Evolutionary conservation across 2,329 filamentous ascomycete genomes (phyloP).

Genomic region (Tympanopsis confertula): DNA sequence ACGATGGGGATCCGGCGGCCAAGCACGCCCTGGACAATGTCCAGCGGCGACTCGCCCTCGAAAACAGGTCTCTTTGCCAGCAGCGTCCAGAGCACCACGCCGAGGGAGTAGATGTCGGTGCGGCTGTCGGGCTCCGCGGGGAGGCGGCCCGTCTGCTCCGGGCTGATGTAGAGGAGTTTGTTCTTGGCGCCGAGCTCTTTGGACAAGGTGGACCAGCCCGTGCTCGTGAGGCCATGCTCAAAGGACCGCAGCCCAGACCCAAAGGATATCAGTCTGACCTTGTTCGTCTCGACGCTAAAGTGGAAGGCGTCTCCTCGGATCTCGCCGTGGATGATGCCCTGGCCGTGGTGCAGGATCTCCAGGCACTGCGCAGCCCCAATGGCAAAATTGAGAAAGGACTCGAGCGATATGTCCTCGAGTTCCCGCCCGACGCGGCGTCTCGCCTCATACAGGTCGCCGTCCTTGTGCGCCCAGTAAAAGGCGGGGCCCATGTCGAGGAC

Average conservation of each 20-base stretch:
- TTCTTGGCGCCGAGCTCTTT: slow-evolving; percentile 77
- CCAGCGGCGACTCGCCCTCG: slow-evolving; percentile 67
- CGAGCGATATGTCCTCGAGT: slow-evolving; percentile 45
- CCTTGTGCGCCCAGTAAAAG: slow-evolving; percentile 47
- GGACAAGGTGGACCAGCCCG: slow-evolving; percentile 75
- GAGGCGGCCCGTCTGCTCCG: slow-evolving; percentile 88
- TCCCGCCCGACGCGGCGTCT: slow-evolving; percentile 22
- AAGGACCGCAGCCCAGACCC: slow-evolving; percentile 80
- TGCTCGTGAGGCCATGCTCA: slow-evolving; percentile 75
- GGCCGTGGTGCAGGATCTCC: slow-evolving; percentile 81
- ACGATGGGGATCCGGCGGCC: slow-evolving; percentile 67
- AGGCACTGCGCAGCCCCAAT: slow-evolving; percentile 77
- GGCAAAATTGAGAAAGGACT: slow-evolving; percentile 78
- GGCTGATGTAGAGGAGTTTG: slow-evolving; percentile 83
- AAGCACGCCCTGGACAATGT: slow-evolving; percentile 84
- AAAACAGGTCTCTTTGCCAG: slow-evolving; percentile 72
- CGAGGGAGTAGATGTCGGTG: slow-evolving; percentile 87
- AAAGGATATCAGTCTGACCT: slow-evolving; percentile 72
- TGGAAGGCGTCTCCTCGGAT: slow-evolving; percentile 85
- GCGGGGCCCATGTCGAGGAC: slow-evolving; percentile 70
- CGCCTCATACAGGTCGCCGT: slow-evolving; percentile 33
- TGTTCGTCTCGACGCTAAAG: slow-evolving; percentile 58
- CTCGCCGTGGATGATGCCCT: slow-evolving; percentile 80
- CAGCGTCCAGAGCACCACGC: slow-evolving; percentile 79
- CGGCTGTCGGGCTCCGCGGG: slow-evolving; percentile 82